Base-by-base conservation (phyloP, 805 yeast genomes). In the Wickerhamiella domercqiae region DNA sequence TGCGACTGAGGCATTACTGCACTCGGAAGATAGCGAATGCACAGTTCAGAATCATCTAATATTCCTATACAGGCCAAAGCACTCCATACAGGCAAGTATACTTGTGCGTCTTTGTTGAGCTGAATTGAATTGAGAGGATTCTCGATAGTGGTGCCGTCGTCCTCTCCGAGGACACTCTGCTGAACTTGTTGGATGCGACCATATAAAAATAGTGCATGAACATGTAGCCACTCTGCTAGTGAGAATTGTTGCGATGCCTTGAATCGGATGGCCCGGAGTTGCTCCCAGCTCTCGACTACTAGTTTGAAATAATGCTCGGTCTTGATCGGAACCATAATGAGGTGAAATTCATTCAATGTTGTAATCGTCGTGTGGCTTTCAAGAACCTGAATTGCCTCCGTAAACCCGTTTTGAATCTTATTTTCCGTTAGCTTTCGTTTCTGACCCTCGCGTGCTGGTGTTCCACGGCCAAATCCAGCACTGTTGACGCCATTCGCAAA, bases 191-290 rank as follows among this genome's bases (percentile, higher is more conserved):
- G 45, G 15, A 43, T 35, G 2, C 42, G 21, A 11, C 44, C 44
- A 20, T 38, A 42, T 4, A 43, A 33, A 13, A 43, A 36, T 21
- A 43, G 35, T 3, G 47, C 47, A n/a, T 43, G 47, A 26, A 43
- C 34, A 29, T 43, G 46, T 32, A 43, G 28, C 47, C 47, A 43
- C 32, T 43, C 47, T 2, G 47, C 42, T 2, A 43, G 38, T 3
- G 47, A 42, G 17, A 43, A 42, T 15, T 42, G 21, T 32, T 24
- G 35, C 15, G 44, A 41, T 5, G 45, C 45, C 13, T 37, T 30
- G 33, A 32, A 41, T 25, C 42, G 44, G 18, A 30, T 30, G 7
- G 41, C 47, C n/a, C 44, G 39, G 20, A 43, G 35, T 29, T 41
- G 44, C 29, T 42, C 43, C 34, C 39, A 43, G 16, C 40, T 26